Percentiles rank a stretch among this genome's conserved stretches.
Evolutionary conservation across 2,329 filamentous ascomycete species (phyloP).

Genomic region (Raffaelea ambrosiae): DNA sequence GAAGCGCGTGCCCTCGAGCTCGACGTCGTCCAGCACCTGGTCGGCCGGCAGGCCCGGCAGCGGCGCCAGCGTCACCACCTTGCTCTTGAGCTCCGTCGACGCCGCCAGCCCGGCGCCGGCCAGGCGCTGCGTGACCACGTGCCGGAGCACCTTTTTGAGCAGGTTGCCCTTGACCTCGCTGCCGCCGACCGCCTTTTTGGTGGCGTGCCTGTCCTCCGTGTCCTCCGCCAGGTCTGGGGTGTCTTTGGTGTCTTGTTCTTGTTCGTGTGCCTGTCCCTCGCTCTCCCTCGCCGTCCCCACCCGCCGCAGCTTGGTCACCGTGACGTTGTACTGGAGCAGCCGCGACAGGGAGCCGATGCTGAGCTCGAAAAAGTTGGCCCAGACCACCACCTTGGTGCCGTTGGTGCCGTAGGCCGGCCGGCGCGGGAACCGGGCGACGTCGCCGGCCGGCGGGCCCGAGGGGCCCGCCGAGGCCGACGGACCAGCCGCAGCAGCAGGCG

Average conservation of each 20-base stretch:
- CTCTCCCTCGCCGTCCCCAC: neutral
- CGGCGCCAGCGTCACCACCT: conserved; percentile 8
- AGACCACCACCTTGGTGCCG: conserved; percentile 35
- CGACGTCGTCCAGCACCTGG: conserved; percentile 3
- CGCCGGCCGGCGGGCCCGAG: neutral
- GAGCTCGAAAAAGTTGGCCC: conserved; percentile 47
- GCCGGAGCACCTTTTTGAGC: conserved; percentile 9
- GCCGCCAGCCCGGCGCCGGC: conserved; percentile 20
- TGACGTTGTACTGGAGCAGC: conserved; percentile 38
- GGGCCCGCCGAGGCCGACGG: neutral
- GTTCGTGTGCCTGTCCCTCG: neutral
- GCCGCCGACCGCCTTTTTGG: conserved; percentile 5
- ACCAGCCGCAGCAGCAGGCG: neutral
- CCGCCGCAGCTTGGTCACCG: conserved; percentile 16
- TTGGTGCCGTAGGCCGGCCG: conserved; percentile 40
- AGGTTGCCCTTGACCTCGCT: conserved; percentile 11
- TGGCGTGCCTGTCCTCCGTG: neutral
- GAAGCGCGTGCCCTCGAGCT: conserved; percentile 8
- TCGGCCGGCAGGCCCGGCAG: conserved; percentile 1
- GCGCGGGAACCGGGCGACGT: conserved; percentile 25
- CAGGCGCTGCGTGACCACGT: conserved; percentile 24
- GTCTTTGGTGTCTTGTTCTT: conserved; percentile 1
- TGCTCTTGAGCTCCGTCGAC: conserved; percentile 13
- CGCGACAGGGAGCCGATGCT: conserved; percentile 20
- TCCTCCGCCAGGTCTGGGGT: neutral